Conservation (phyloP, 768 basidiomycete species). For the Tephrocybe rancida region DNA sequence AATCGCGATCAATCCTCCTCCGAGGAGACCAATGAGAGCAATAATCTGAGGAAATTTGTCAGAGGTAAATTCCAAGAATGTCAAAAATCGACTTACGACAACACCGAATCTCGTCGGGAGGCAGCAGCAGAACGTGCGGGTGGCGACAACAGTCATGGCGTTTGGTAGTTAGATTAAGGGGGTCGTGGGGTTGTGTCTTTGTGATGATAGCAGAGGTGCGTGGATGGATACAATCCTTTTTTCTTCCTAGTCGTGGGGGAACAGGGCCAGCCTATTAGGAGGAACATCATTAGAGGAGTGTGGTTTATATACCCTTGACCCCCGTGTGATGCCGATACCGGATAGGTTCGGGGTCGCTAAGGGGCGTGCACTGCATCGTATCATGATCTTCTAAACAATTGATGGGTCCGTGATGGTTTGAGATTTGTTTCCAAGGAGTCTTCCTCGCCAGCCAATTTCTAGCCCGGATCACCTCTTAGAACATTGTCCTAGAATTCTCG, state of each 20-base stretch:
- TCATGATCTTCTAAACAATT: conserved; percentile 11
- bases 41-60: conserved; percentile 34
- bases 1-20: conserved; percentile 42
- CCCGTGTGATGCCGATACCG: conserved; percentile 14
- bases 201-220: conserved; percentile 6
- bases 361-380: conserved; percentile 9
- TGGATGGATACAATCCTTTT: conserved; percentile 20
- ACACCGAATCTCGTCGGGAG: conserved; percentile 51
- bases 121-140: conserved; percentile 53
- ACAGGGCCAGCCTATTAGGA: conserved; percentile 50
- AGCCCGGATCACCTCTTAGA: too few species aligned
- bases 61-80: neutral
- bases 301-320: conserved; percentile 32
- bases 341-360: conserved; percentile 10
- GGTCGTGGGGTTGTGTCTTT: conserved; percentile 8
- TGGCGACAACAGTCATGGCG: conserved; percentile 36
- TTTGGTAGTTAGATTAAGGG: conserved; percentile 6
- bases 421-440: conserved; percentile 15
- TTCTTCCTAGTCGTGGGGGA: conserved; percentile 24
- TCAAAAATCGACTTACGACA: conserved; percentile 33
- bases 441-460: too few species aligned
- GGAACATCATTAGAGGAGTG: conserved; percentile 5
- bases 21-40: conserved; percentile 44
- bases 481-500: neutral
- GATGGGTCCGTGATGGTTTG: conserved; percentile 12